These are phyloP conservation scores for Strobilomyces dryophilus DNA, from an alignment of 768 basidiomycete genomes.

Conservation along the genomic window DNA sequence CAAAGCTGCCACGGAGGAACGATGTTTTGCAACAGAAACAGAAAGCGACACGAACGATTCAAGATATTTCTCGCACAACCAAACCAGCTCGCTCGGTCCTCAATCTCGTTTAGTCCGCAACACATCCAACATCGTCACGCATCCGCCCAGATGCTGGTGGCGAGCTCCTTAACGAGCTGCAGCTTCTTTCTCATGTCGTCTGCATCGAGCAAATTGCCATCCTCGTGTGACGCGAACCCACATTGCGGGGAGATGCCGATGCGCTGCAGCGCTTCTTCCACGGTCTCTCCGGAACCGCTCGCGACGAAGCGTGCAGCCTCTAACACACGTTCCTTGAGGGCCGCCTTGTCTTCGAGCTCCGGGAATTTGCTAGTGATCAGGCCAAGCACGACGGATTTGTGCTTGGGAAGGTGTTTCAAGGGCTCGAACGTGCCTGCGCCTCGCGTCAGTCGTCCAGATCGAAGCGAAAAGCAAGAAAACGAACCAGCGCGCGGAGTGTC, in stretches of 20 bases:
- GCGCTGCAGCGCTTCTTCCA: slow-evolving; percentile 36
- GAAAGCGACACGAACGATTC: too few species aligned
- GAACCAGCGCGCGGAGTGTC: slow-evolving; percentile 45
- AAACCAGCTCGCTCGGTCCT: too few species aligned
- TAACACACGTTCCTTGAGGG: slow-evolving; percentile 37
- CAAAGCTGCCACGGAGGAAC: too few species aligned
- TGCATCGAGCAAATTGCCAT: slow-evolving; percentile 39
- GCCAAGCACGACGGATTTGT: slow-evolving; percentile 41
- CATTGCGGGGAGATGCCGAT: slow-evolving; percentile 48
- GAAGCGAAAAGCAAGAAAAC: background rate
- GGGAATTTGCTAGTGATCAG: slow-evolving; percentile 43
- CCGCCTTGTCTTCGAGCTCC: slow-evolving; percentile 37
- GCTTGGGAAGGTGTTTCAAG: slow-evolving; percentile 27
- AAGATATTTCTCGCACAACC: too few species aligned
- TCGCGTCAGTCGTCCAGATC: background rate
- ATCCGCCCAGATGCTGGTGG: slow-evolving; percentile 34
- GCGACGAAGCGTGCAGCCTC: slow-evolving; percentile 43
- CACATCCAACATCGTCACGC: background rate
- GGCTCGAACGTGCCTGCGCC: slow-evolving; percentile 29
- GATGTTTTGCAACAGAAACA: too few species aligned
- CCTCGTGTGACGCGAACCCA: slow-evolving; percentile 45
- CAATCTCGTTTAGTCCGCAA: too few species aligned
- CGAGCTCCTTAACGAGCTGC: slow-evolving; percentile 32
- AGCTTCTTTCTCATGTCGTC: slow-evolving; percentile 33
- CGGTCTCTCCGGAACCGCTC: slow-evolving; percentile 32